Conservation (phyloP, 495 filamentous ascomycete species). For the Hypoxylon subgilvum region DNA sequence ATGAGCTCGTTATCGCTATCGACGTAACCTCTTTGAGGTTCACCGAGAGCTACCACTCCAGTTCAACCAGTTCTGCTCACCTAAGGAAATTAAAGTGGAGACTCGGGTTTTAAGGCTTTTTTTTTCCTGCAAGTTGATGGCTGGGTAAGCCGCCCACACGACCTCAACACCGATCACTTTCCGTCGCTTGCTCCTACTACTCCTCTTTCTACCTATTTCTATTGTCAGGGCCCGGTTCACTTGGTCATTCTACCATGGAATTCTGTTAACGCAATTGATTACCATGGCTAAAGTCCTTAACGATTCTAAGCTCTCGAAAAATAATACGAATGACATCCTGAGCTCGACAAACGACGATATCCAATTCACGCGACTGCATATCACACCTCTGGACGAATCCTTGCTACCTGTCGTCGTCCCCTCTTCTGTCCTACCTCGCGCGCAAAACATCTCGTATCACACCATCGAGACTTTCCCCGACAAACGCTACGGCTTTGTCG, state of each 20-base stretch:
- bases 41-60: constrained; percentile 2
- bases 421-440: constrained; percentile 66
- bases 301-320: constrained; percentile 4
- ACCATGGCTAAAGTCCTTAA: constrained; percentile 26
- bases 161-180: background rate
- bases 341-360: background rate
- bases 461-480: constrained; percentile 84
- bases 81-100: constrained; percentile 15
- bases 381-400: constrained; percentile 78
- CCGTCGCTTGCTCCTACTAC: no score
- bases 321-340: no score
- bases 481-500: constrained; percentile 85
- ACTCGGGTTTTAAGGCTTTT: no score
- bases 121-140: background rate
- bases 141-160: constrained; percentile 12
- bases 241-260: constrained; percentile 19
- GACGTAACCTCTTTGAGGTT: background rate
- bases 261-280: constrained; percentile 10
- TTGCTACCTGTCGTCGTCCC: constrained; percentile 73
- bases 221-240: no score
- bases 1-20: no score
- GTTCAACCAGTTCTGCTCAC: background rate
- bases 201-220: no score
- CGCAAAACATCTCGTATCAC: constrained; percentile 82
- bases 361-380: constrained; percentile 72